Conservation (phyloP, 345 rosid species). For the Brassica carinata region DNA sequence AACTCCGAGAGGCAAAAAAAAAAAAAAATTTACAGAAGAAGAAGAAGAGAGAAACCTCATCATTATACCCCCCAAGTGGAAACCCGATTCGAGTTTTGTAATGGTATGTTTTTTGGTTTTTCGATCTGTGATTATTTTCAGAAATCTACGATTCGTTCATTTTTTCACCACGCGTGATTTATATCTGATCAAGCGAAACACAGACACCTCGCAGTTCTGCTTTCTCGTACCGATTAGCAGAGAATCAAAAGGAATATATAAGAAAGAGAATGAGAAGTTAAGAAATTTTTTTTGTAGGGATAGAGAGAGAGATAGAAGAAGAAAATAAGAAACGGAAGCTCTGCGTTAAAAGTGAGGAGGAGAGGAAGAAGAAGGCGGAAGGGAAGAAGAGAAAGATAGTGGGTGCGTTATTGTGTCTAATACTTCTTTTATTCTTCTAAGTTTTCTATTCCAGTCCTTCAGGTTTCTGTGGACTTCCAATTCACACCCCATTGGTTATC, state of each 20-base stretch:
- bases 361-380: conserved; percentile 22
- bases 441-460: conserved; percentile 10
- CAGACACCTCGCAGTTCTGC: conserved; percentile 16
- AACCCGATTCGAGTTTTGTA: conserved; percentile 19
- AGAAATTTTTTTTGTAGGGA: background rate
- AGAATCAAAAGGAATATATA: background rate
- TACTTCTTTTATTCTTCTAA: conserved; percentile 26
- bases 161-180: background rate
- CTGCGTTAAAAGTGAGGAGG: conserved; percentile 37
- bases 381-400: conserved; percentile 34
- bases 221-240: conserved; percentile 14
- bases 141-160: conserved; percentile 22
- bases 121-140: conserved; percentile 30
- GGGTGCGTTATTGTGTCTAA: conserved; percentile 41
- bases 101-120: conserved; percentile 17
- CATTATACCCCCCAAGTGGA: conserved; percentile 39
- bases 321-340: conserved; percentile 26
- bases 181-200: background rate
- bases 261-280: background rate
- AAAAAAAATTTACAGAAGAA: background rate
- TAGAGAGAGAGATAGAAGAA: background rate
- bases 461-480: background rate
- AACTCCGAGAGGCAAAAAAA: background rate
- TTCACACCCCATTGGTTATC: background rate
- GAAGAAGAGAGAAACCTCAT: conserved; percentile 40